Evolutionary conservation across 305 asterid genomes (phyloP).

Genomic region (Galium porrigens): DNA sequence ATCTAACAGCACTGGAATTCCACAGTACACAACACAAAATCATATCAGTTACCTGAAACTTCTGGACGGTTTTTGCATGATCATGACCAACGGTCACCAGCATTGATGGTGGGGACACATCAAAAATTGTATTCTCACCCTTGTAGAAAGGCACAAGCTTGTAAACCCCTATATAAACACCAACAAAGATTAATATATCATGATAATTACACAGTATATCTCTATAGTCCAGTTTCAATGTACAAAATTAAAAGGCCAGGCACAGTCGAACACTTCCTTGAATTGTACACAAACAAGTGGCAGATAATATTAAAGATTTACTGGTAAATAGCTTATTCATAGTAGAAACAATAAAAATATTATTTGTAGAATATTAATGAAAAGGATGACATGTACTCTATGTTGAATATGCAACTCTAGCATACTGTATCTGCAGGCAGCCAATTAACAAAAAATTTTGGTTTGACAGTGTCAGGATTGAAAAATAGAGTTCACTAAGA

Average conservation of each 20-base stretch:
- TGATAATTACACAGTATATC: background rate
- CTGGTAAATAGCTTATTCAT: background rate
- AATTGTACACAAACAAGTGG: background rate
- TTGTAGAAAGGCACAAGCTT: constrained; percentile 86
- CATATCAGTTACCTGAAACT: constrained; percentile 52
- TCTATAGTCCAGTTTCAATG: background rate
- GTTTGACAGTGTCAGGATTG: background rate
- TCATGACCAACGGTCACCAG: constrained; percentile 58
- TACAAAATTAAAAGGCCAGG: background rate
- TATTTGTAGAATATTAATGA: background rate
- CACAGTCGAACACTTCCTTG: background rate
- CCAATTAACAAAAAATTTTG: background rate
- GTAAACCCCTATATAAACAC: constrained; percentile 42
- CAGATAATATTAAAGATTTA: background rate
- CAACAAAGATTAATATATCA: background rate
- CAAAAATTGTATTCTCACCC: constrained; percentile 92
- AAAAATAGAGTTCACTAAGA: background rate
- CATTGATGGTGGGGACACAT: constrained; percentile 81
- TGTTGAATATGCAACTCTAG: background rate
- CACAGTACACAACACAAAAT: background rate
- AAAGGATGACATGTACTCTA: background rate
- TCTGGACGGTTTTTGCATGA: constrained; percentile 54
- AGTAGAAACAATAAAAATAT: background rate
- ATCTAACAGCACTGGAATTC: background rate
- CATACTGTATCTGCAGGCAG: background rate